Percentiles rank a stretch among this genome's conserved stretches.
Evolutionary conservation across 2,329 filamentous ascomycete species (phyloP).

Genomic region (Huntiella decipiens): DNA sequence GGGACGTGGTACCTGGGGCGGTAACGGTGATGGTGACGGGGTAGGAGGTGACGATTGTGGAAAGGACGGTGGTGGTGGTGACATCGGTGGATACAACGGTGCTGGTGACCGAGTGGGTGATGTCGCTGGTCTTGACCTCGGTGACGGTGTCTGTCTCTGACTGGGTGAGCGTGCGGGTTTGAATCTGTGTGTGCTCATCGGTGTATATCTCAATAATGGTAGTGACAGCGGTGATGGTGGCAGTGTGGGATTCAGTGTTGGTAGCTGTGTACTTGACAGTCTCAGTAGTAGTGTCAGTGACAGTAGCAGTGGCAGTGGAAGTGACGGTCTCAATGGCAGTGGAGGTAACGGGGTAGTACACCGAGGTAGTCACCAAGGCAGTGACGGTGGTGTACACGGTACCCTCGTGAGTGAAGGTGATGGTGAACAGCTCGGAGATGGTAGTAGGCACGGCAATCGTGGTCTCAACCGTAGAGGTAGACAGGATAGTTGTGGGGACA

Average conservation of each 20-base stretch:
- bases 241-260: conserved; percentile 7
- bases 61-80: conserved; percentile 11
- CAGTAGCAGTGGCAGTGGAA: neutral
- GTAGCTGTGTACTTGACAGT: conserved; percentile 1
- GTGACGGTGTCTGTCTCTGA: neutral
- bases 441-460: conserved; percentile 10
- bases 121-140: neutral
- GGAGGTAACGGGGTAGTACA: neutral
- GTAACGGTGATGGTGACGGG: conserved; percentile 14
- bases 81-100: conserved; percentile 12
- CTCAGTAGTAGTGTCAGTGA: neutral
- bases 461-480: neutral
- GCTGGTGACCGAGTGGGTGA: conserved; percentile 4
- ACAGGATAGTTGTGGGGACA: neutral
- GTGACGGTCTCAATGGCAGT: conserved; percentile 1
- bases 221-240: conserved; percentile 11
- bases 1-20: conserved; percentile 2
- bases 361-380: conserved; percentile 1
- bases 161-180: neutral
- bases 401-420: conserved; percentile 10
- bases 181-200: conserved; percentile 3
- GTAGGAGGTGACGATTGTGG: conserved; percentile 13
- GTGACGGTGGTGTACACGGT: conserved; percentile 11
- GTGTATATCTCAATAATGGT: conserved; percentile 8
- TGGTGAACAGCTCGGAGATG: neutral